Evolutionary conservation across 2,329 filamentous ascomycete species (phyloP), one percentile per base, ranked within the genome.

Genomic region (Arthrobotrys musiformis): DNA sequence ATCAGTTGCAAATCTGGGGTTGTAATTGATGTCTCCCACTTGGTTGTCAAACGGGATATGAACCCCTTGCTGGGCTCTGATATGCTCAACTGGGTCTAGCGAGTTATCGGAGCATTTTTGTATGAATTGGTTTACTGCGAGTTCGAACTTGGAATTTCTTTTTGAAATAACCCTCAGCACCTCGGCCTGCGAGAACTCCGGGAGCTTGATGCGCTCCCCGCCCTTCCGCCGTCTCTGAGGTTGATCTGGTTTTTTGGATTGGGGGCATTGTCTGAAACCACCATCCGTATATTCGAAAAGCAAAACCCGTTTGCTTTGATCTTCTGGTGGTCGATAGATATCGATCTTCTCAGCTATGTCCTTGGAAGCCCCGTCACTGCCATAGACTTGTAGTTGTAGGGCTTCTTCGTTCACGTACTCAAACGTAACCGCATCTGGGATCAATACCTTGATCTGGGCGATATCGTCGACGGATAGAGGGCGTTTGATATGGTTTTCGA

Each of bases 271-370:
- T 84, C 94, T 97, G 79, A 98, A 84, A 82, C 97, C 94, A 0
- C 92, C 94, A 82, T 98, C 95, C 17, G 97, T 84, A 80, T 96
- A 98, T 82, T 98, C 95, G 81, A 99, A 97, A 37, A 94, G 88
- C 24, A 99, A 84, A 15, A 97, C 91, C 80, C 97, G 90, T 62
- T 87, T 87, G 1, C 85, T 86, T 13, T 82, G 84, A 76, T 85
- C 81, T 44, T 82, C 80, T 4, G 81, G 80, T 30, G 83, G 82
- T 15, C 82, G 81, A 46, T 82, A 79, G 7, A 73, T 67, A 56
- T 79, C 62, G 2, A 73, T 64, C 11, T 76, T 64, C 22, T 81
- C 81, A 15, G 78, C 74, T 24, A 62, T 44, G 17, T n/a, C 19
- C 11, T 67, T 66, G 2, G 42, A 22, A 5, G 63, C 69, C 24